These are phyloP conservation scores for Penicillium sp. DNA, from an alignment of 2,329 filamentous ascomycete genomes.

Conservation along the genomic window DNA sequence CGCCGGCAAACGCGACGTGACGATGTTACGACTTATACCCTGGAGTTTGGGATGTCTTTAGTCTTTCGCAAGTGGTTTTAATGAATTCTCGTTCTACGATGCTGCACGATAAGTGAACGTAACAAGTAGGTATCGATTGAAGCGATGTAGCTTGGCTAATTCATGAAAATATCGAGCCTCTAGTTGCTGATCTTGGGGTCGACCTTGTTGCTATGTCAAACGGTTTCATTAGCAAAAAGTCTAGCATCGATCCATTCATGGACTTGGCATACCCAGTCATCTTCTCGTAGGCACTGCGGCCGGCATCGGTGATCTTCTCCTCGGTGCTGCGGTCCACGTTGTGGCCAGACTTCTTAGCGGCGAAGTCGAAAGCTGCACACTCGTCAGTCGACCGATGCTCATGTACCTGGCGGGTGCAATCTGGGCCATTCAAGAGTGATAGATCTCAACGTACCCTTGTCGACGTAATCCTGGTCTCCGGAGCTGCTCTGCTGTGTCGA, in stretches of 20 bases:
- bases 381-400: background rate
- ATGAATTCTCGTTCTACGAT: background rate
- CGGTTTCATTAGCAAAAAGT: background rate
- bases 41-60: slow-evolving; percentile 5
- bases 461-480: background rate
- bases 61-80: background rate
- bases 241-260: too few species aligned
- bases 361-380: background rate
- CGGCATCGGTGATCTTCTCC: background rate
- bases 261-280: background rate
- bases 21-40: slow-evolving; percentile 25
- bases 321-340: background rate
- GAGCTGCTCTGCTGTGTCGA: background rate
- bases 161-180: background rate
- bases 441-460: background rate
- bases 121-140: background rate
- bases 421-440: background rate
- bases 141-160: background rate
- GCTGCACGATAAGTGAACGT: background rate
- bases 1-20: slow-evolving; percentile 12
- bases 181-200: background rate
- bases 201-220: background rate
- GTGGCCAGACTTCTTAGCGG: background rate
- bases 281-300: background rate
- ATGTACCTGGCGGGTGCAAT: background rate